phyloP scores from a whole-genome alignment of 805 yeast species.

The Candida krabiensis region DNA sequence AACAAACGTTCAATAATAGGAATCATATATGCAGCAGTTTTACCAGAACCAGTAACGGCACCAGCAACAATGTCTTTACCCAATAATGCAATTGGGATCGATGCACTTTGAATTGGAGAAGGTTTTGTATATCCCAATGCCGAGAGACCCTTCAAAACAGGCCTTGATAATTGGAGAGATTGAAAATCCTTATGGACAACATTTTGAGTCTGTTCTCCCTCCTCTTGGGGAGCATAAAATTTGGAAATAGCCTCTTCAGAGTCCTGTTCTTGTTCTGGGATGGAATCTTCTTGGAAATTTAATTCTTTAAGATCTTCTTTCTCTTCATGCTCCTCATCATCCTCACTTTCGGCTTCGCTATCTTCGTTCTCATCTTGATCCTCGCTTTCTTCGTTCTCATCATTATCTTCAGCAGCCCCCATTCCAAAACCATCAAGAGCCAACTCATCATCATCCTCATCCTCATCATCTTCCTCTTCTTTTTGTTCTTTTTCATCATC shows the following conservation, averaged over 20 bases:
- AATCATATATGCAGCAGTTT: conserved; percentile 96
- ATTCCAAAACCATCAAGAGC: conserved; percentile 44
- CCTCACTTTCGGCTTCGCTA: conserved; percentile 25
- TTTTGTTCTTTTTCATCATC: conserved; percentile 40
- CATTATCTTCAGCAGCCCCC: conserved; percentile 32
- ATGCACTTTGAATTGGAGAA: conserved; percentile 90
- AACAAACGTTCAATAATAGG: conserved; percentile 92
- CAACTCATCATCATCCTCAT: conserved; percentile 40
- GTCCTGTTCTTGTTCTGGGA: conserved; percentile 50
- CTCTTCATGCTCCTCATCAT: conserved; percentile 33
- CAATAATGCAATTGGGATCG: conserved; percentile 87
- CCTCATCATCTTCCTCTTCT: conserved; percentile 34
- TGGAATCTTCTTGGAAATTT: conserved; percentile 27
- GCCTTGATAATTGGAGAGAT: conserved; percentile 81
- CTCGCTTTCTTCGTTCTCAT: conserved; percentile 33
- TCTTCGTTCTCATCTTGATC: conserved; percentile 24
- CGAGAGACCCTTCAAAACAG: conserved; percentile 79
- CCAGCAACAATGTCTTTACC: conserved; percentile 99
- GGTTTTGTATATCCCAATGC: conserved; percentile 84
- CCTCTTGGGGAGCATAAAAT: conserved; percentile 66
- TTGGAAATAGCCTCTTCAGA: conserved; percentile 80
- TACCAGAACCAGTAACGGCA: conserved; percentile 99
- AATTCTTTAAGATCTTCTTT: conserved; percentile 35
- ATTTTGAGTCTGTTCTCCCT: conserved; percentile 41
- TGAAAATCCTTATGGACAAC: conserved; percentile 67